Evolutionary conservation across 2,329 filamentous ascomycete genomes (phyloP), one percentile per base, ranked within the genome.

Genomic region (Rutstroemia sp.): DNA sequence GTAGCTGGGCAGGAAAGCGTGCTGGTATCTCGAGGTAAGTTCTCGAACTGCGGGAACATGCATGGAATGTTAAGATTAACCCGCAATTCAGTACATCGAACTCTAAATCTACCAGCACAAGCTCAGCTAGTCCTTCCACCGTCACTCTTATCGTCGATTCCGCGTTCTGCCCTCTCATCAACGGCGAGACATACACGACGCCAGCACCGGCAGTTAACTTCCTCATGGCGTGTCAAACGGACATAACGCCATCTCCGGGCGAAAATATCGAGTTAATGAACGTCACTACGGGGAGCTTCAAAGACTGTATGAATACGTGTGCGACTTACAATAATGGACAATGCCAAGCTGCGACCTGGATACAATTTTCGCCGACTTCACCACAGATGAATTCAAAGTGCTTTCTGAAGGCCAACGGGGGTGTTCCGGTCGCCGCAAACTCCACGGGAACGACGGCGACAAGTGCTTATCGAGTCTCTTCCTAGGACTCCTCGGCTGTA

Each of bases 261-360:
- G 54, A 62, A 54, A 52, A 54, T 30, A 65, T 65, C 38, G 59
- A 62, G 16, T 30, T 63, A 9, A 54, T 45, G 5, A 64, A 63
- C 7, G 39, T 51, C 25, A 57, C 51, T 6, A 48, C 54, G 12
- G 48, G 23, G 1, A 59, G 44, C 16, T 56, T 64, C 12, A 27
- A 61, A 25, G 40, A 47, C 1, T 65, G 62, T 48, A 17, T 65
- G 19, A 47, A 61, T 27, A 25, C 54, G 4, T 65, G 63, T 53
- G 62, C 62, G 21, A 30, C 34, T 39, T 58, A 56, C 19, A 58
- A 55, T 42, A 40, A 40, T 30, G 58, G 60, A 6, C 48, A 52
- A 39, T 65, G 62, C 44, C 51, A 62, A 10, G 63, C 59, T 14
- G 62, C 61, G 2, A 60, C 58, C 12, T 65, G 62, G 63, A 57